Percentiles rank a stretch among this genome's conserved stretches.
These are phyloP conservation scores for Cordyceps pruinosa DNA, from an alignment of 2,329 filamentous ascomycete genomes.

Conservation along the genomic window DNA sequence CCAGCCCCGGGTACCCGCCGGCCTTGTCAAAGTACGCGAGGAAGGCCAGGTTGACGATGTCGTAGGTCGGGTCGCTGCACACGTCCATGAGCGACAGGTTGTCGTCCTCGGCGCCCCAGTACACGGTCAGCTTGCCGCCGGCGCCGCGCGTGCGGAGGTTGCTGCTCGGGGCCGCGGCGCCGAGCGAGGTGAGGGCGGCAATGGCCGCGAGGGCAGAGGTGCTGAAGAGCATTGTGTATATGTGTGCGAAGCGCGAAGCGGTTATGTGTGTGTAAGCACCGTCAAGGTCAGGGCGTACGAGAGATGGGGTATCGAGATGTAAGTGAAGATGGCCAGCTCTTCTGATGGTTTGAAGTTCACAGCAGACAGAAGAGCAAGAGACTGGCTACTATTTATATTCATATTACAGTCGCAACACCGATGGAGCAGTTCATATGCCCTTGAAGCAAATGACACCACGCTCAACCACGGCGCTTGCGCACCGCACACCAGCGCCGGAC, in stretches of 20 bases:
- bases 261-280: not conserved
- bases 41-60: slow-evolving; percentile 20
- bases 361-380: not conserved
- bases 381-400: not conserved
- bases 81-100: slow-evolving; percentile 16
- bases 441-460: not conserved
- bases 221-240: slow-evolving; percentile 6
- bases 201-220: slow-evolving; percentile 4
- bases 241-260: too few species aligned
- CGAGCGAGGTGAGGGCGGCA: slow-evolving; percentile 6
- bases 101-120: slow-evolving; percentile 19
- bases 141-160: slow-evolving; percentile 4
- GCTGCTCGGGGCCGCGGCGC: not conserved
- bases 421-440: not conserved
- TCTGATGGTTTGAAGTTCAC: not conserved
- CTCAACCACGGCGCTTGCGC: not conserved
- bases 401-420: not conserved
- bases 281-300: not conserved
- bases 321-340: not conserved
- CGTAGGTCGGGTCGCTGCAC: slow-evolving; percentile 17
- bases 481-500: not conserved
- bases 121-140: slow-evolving; percentile 17
- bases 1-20: slow-evolving; percentile 13
- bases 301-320: not conserved
- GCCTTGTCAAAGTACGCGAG: slow-evolving; percentile 16